These are phyloP conservation scores for Fomitiporia mediterranea DNA, from an alignment of 1,284 basidiomycete species.

Conservation along the genomic window DNA sequence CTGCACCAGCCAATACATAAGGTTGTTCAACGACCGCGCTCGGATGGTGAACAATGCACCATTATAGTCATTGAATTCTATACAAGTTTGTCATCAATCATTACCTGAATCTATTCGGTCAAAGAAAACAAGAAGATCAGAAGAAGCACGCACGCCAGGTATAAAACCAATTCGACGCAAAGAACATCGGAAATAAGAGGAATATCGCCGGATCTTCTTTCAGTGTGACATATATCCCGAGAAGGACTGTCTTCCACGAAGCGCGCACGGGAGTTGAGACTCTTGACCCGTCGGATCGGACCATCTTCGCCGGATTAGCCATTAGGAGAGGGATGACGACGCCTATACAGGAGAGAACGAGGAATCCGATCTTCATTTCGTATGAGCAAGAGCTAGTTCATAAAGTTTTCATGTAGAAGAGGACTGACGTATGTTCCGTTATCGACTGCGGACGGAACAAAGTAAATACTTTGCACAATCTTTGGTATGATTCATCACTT, in stretches of 20 bases:
- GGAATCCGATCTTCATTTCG: slow-evolving; percentile 31
- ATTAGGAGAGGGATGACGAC: slow-evolving; percentile 31
- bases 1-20: slow-evolving; percentile 37
- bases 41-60: slow-evolving; percentile 37
- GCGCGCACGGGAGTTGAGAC: slow-evolving; percentile 29
- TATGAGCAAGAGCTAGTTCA: background rate
- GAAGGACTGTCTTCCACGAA: slow-evolving; percentile 35
- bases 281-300: slow-evolving; percentile 34
- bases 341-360: slow-evolving; percentile 33
- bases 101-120: too few species aligned
- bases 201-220: slow-evolving; percentile 33
- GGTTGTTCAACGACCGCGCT: slow-evolving; percentile 35
- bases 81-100: background rate
- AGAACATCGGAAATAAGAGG: slow-evolving; percentile 37
- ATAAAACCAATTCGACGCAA: slow-evolving; percentile 36
- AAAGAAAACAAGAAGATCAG: background rate
- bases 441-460: slow-evolving; percentile 23
- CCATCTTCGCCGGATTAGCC: slow-evolving; percentile 34
- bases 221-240: slow-evolving; percentile 32
- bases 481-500: too few species aligned
- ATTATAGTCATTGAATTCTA: slow-evolving; percentile 37
- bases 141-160: slow-evolving; percentile 29
- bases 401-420: background rate
- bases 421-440: slow-evolving; percentile 31
- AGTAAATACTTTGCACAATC: too few species aligned